A percentile compares a stretch with the other conserved stretches of the same genome.
Conservation (phyloP, 768 basidiomycete genomes). For the Lentinula boryana region DNA sequence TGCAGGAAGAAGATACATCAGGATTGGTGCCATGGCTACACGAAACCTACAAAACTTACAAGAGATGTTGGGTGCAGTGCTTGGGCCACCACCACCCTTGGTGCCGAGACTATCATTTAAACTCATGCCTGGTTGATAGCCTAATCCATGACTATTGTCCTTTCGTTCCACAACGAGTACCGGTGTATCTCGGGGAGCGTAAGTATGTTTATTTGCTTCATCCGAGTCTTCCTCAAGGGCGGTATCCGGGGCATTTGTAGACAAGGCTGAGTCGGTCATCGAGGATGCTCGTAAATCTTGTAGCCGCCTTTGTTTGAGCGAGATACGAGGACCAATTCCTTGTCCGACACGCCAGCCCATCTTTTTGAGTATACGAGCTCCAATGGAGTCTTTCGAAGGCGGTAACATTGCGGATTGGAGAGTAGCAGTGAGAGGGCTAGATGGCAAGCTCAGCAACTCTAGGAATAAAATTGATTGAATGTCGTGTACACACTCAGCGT, state of each 20-base stretch:
- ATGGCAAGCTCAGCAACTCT: neutral
- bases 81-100: conserved; percentile 11
- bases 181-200: conserved; percentile 76
- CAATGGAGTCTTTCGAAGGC: conserved; percentile 72
- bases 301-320: conserved; percentile 63
- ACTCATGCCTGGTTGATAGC: conserved; percentile 62
- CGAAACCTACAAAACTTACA: conserved; percentile 30
- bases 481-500: conserved; percentile 24
- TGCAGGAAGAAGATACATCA: neutral
- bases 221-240: conserved; percentile 57
- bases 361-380: conserved; percentile 82
- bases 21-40: neutral
- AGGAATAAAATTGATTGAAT: neutral
- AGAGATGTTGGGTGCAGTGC: conserved; percentile 48
- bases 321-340: conserved; percentile 87
- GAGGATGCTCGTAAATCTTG: conserved; percentile 54
- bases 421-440: conserved; percentile 56
- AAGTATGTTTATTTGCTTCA: conserved; percentile 83
- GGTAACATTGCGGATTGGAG: conserved; percentile 67
- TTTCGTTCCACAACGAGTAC: conserved; percentile 59
- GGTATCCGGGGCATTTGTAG: conserved; percentile 22
- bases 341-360: conserved; percentile 96
- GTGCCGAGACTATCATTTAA: conserved; percentile 54
- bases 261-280: conserved; percentile 19
- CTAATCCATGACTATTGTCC: conserved; percentile 76